Conservation (phyloP, 2,329 filamentous ascomycete species). For the Aspergillus transmontanensis region DNA sequence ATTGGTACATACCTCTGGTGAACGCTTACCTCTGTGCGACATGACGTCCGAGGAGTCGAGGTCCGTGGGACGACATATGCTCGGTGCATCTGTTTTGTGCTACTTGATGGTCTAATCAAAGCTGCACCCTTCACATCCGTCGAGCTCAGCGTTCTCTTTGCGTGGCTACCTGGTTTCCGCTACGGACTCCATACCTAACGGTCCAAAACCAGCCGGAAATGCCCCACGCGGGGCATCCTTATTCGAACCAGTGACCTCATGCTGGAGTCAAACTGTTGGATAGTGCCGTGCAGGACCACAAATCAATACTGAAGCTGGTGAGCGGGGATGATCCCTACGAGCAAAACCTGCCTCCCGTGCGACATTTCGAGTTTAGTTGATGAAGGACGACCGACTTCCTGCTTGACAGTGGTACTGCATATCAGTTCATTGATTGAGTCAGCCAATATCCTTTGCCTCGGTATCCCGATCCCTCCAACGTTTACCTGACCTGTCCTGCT, state of each 20-base stretch:
- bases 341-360: background rate
- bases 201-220: background rate
- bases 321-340: background rate
- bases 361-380: constrained; percentile 1
- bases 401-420: constrained; percentile 1
- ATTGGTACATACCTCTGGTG: background rate
- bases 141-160: background rate
- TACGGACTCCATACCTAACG: background rate
- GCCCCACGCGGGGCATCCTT: background rate
- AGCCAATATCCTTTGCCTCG: background rate
- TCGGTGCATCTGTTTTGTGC: background rate
- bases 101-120: background rate
- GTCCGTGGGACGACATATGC: background rate
- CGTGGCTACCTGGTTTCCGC: background rate
- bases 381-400: background rate
- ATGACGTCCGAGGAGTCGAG: background rate
- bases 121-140: background rate
- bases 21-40: background rate
- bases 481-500: background rate
- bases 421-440: background rate
- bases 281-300: constrained; percentile 2
- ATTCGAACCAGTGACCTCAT: constrained; percentile 2
- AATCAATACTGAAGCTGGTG: background rate
- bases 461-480: background rate
- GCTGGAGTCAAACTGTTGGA: constrained; percentile 6